Evolutionary conservation across 2,329 filamentous ascomycete genomes (phyloP).

Genomic region (Trichoderma hamatum): DNA sequence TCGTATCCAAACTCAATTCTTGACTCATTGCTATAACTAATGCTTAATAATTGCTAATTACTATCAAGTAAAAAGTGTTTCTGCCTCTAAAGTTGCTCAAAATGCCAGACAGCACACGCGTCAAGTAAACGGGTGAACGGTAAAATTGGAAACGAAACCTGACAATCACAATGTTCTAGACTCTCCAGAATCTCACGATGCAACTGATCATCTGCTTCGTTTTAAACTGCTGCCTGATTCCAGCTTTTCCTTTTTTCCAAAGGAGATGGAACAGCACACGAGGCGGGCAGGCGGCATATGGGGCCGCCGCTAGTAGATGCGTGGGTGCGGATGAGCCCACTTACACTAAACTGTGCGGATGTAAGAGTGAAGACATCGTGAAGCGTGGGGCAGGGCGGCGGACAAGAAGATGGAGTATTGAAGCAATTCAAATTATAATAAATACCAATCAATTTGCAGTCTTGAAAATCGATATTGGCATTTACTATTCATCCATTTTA

Average conservation of each 20-base stretch:
- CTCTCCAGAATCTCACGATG: not conserved
- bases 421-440: not conserved
- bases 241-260: not conserved
- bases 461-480: not conserved
- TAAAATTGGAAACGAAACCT: not conserved
- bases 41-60: not conserved
- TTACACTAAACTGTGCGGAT: not conserved
- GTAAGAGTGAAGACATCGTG: constrained; percentile 8
- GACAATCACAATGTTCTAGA: not conserved
- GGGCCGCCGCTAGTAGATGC: constrained; percentile 1
- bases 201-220: not conserved
- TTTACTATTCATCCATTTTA: not conserved
- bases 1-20: not conserved
- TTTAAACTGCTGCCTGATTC: not conserved
- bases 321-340: not conserved
- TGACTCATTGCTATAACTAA: not conserved
- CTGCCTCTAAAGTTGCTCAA: not conserved
- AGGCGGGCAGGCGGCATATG: constrained; percentile 13
- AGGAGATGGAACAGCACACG: not conserved
- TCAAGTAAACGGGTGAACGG: not conserved
- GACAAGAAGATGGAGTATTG: not conserved
- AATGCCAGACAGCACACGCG: not conserved
- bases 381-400: not conserved
- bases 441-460: not conserved
- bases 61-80: not conserved